These are phyloP conservation scores for Backusella psychrophila DNA, from an alignment of 192 early-diverging fungal genomes.

Conservation along the genomic window DNA sequence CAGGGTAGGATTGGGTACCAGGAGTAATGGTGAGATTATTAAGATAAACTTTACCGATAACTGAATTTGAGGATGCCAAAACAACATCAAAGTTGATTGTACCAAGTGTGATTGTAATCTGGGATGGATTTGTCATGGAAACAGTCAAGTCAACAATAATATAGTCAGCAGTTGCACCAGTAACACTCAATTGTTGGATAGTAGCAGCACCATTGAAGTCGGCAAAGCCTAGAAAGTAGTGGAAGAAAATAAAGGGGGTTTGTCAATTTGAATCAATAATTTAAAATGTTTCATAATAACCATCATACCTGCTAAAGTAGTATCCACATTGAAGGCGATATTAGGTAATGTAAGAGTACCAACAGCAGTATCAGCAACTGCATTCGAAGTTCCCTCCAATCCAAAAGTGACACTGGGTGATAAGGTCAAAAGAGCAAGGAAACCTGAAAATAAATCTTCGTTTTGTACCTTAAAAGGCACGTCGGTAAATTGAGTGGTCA, in stretches of 20 bases:
- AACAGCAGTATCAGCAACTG: constrained; percentile 29
- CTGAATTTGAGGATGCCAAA: constrained; percentile 13
- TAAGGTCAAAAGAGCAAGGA: constrained; percentile 29
- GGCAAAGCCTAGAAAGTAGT: constrained; percentile 32
- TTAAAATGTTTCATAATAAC: background rate
- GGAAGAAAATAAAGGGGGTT: constrained; percentile 18
- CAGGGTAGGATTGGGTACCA: constrained; percentile 41
- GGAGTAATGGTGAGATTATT: constrained; percentile 44
- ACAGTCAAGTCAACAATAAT: background rate
- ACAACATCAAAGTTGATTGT: constrained; percentile 41
- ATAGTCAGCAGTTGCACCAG: background rate
- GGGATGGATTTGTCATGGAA: constrained; percentile 44
- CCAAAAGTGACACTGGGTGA: constrained; percentile 20
- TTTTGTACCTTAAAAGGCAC: constrained; percentile 28
- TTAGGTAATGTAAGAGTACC: constrained; percentile 39
- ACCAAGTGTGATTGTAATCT: constrained; percentile 49
- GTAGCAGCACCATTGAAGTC: constrained; percentile 22
- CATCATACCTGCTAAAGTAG: constrained; percentile 28
- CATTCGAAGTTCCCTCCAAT: constrained; percentile 26
- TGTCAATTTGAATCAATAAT: background rate
- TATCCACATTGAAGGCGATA: constrained; percentile 39
- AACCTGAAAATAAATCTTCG: constrained; percentile 22
- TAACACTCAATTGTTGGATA: background rate
- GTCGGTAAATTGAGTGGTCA: constrained; percentile 21
- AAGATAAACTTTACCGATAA: constrained; percentile 45